A percentile compares a stretch with the other conserved stretches of the same genome.
phyloP scores from a whole-genome alignment of 129 eudicot species.

The Artemisia annua region DNA sequence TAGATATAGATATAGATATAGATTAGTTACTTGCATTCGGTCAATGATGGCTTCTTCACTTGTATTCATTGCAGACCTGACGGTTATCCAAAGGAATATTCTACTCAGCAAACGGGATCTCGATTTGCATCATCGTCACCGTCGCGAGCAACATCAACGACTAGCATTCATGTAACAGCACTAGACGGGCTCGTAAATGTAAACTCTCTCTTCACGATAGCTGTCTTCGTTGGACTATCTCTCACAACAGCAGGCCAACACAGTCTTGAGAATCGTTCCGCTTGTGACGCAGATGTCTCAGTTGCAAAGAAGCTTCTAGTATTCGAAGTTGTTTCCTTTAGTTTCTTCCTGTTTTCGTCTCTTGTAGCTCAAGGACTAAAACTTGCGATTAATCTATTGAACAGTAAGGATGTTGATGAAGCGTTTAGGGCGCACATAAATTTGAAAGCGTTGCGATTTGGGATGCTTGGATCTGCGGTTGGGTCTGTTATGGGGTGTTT shows the following conservation, averaged over 20 bases:
- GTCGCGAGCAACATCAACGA: slow-evolving; percentile 29
- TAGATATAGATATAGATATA: too few relatives aligned
- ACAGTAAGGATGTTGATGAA: slow-evolving; percentile 46
- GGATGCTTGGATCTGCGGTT: slow-evolving; percentile 57
- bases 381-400: slow-evolving; percentile 50
- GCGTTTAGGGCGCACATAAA: slow-evolving; percentile 45
- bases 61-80: too few relatives aligned
- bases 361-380: slow-evolving; percentile 59
- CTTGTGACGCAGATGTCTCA: slow-evolving; percentile 42
- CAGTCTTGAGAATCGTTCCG: slow-evolving; percentile 39
- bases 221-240: slow-evolving; percentile 61
- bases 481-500: slow-evolving; percentile 59
- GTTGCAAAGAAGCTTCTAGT: slow-evolving; percentile 48
- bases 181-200: slow-evolving; percentile 58
- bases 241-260: slow-evolving; percentile 45
- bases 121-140: too few relatives aligned
- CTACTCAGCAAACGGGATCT: too few relatives aligned
- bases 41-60: too few relatives aligned
- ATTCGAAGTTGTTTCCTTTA: slow-evolving; percentile 52
- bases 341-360: slow-evolving; percentile 56
- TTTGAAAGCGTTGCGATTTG: slow-evolving; percentile 43
- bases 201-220: slow-evolving; percentile 59
- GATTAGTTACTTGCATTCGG: too few relatives aligned
- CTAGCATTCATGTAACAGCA: slow-evolving; percentile 64
- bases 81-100: too few relatives aligned